Conservation (phyloP, 2,329 filamentous ascomycete species). For the Hypomyces perniciosus region DNA sequence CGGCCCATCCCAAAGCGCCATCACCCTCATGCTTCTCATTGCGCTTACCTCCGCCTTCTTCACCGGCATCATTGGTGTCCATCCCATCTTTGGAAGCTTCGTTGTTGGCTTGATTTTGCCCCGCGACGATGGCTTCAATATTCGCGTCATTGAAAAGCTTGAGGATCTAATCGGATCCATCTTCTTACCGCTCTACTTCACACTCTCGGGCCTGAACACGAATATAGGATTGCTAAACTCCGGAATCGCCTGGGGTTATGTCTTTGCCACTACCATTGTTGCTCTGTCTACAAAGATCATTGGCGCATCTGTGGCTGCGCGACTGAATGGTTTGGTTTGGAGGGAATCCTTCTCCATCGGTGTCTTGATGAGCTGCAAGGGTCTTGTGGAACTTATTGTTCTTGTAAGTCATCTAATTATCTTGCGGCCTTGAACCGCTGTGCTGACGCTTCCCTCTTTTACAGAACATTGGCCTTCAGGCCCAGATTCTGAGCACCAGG, state of each 20-base stretch:
- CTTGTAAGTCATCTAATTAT: conserved; percentile 49
- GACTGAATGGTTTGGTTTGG: conserved; percentile 74
- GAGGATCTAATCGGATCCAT: conserved; percentile 83
- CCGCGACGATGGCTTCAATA: conserved; percentile 82
- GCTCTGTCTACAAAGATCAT: conserved; percentile 82
- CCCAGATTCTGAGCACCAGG: conserved; percentile 69
- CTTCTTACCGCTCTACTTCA: conserved; percentile 89
- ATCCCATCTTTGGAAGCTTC: conserved; percentile 92
- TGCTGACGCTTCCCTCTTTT: conserved; percentile 1
- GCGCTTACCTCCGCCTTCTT: conserved; percentile 78
- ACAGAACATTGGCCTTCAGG: conserved; percentile 70
- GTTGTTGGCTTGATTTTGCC: conserved; percentile 84
- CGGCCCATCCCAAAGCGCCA: conserved; percentile 78
- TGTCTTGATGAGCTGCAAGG: conserved; percentile 92
- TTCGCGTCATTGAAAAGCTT: conserved; percentile 88
- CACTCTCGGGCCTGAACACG: conserved; percentile 82
- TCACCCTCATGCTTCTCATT: conserved; percentile 75
- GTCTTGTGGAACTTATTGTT: conserved; percentile 91
- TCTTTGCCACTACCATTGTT: conserved; percentile 72
- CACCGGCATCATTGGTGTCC: conserved; percentile 82
- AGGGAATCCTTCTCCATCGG: conserved; percentile 85
- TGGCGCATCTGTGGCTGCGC: conserved; percentile 74
- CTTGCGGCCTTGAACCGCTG: neutral
- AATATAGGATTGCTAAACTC: conserved; percentile 77
- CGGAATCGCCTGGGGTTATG: conserved; percentile 84